Conservation (phyloP, 768 basidiomycete genomes). For the Trametes coccinea region DNA sequence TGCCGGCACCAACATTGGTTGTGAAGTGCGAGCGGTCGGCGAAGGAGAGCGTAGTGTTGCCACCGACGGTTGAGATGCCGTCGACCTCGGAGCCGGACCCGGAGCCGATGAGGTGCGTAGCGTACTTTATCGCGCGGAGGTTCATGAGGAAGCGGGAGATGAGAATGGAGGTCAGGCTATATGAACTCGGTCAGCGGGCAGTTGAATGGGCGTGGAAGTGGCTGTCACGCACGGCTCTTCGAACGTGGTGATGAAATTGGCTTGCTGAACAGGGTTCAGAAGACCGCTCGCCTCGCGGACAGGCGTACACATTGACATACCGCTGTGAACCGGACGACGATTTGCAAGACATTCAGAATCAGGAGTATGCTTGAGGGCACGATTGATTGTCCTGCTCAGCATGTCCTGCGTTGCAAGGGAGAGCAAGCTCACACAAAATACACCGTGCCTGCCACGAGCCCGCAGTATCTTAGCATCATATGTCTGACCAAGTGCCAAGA, state of each 20-base stretch:
- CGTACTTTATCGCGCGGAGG: constrained; percentile 13
- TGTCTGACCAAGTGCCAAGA: no score
- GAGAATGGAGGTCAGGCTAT: constrained; percentile 12
- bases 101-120: not conserved
- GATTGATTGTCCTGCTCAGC: not conserved
- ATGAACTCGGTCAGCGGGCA: not conserved
- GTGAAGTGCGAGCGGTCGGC: constrained; percentile 5
- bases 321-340: not conserved
- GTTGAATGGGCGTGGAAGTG: not conserved
- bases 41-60: not conserved
- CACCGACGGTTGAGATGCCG: not conserved
- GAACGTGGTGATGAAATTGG: constrained; percentile 5
- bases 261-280: not conserved
- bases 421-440: constrained; percentile 11
- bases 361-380: constrained; percentile 6
- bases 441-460: constrained; percentile 5
- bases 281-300: not conserved
- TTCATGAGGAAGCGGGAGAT: constrained; percentile 20
- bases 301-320: not conserved
- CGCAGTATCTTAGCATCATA: no score
- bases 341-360: constrained; percentile 13
- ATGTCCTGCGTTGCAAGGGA: not conserved
- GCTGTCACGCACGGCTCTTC: not conserved
- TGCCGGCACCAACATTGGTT: no score
- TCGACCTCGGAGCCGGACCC: not conserved